Evolutionary conservation across 257 asterid genomes (phyloP).

Genomic region (Datura wrightii): DNA sequence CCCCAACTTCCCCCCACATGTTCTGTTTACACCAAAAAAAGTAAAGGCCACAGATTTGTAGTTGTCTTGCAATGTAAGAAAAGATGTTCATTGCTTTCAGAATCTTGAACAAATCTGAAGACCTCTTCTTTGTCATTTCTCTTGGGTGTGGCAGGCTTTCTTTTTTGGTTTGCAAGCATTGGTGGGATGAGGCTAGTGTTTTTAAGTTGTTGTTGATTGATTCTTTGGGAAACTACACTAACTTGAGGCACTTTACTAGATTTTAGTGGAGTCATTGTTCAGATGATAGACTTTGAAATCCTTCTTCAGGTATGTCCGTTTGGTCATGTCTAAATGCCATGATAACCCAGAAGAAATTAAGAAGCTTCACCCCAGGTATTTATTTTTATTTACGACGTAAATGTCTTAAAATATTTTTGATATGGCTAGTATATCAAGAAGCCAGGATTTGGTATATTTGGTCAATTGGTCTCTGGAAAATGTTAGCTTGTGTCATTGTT

Average conservation of each 20-base stretch:
- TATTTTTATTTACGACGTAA: slow-evolving; percentile 7
- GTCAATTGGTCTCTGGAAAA: slow-evolving; percentile 19
- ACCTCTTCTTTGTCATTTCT: not conserved
- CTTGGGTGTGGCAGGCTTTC: not conserved
- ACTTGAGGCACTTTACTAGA: slow-evolving; percentile 9
- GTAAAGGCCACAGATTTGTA: not conserved
- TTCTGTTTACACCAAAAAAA: too few species aligned
- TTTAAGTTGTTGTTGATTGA: not conserved
- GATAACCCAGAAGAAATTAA: slow-evolving; percentile 56
- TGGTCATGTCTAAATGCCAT: slow-evolving; percentile 78
- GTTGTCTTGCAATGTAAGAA: not conserved
- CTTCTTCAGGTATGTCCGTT: slow-evolving; percentile 76
- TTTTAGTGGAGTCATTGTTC: not conserved
- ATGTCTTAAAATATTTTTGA: slow-evolving; percentile 17
- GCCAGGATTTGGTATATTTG: not conserved
- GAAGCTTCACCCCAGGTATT: slow-evolving; percentile 85
- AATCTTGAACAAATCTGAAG: not conserved
- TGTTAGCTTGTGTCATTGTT: not conserved
- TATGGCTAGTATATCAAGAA: slow-evolving; percentile 21
- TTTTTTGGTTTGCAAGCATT: slow-evolving; percentile 14
- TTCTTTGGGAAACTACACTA: slow-evolving; percentile 15
- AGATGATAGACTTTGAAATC: slow-evolving; percentile 18
- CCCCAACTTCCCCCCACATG: too few species aligned
- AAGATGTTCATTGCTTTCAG: not conserved
- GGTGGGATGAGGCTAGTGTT: slow-evolving; percentile 26